These are phyloP conservation scores for Xylogone sp. DNA, from an alignment of 2,329 filamentous ascomycete species.

Conservation along the genomic window DNA sequence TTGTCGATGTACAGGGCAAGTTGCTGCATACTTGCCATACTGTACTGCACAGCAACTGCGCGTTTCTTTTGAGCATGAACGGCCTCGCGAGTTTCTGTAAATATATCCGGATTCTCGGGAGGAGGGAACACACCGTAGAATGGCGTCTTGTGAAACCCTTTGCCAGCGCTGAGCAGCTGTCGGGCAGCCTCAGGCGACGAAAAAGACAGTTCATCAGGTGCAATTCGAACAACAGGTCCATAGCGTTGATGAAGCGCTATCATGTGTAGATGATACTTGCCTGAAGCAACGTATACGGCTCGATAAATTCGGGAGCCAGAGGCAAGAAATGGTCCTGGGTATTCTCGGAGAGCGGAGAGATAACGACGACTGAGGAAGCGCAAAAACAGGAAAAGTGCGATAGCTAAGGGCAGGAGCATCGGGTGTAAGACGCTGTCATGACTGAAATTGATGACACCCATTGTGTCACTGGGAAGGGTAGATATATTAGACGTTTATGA, in stretches of 20 bases:
- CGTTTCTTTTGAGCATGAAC: slow-evolving; percentile 52
- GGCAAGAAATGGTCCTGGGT: slow-evolving; percentile 25
- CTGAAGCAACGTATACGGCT: slow-evolving; percentile 29
- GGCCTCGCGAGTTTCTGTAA: slow-evolving; percentile 50
- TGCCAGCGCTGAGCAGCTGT: slow-evolving; percentile 43
- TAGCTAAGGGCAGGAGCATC: too few relatives aligned
- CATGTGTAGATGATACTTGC: slow-evolving; percentile 40
- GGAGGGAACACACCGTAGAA: slow-evolving; percentile 53
- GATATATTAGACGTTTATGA: too few relatives aligned
- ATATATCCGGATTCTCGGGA: slow-evolving; percentile 54
- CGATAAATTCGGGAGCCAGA: slow-evolving; percentile 22
- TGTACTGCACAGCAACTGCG: slow-evolving; percentile 34
- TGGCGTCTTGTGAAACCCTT: slow-evolving; percentile 48
- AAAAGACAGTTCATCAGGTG: slow-evolving; percentile 43
- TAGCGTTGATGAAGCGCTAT: slow-evolving; percentile 37
- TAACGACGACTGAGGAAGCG: slow-evolving; percentile 26
- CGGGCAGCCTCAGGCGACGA: slow-evolving; percentile 42
- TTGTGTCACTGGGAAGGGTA: too few relatives aligned
- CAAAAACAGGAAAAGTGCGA: slow-evolving; percentile 19
- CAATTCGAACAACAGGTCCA: slow-evolving; percentile 43
- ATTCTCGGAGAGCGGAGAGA: slow-evolving; percentile 22
- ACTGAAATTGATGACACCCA: too few relatives aligned
- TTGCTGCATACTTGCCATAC: slow-evolving; percentile 50
- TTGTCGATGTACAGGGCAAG: slow-evolving; percentile 48
- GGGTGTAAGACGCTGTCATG: too few relatives aligned